Evolutionary conservation across 306 rosid species (phyloP).

Genomic region (Fragaria ananassa): DNA sequence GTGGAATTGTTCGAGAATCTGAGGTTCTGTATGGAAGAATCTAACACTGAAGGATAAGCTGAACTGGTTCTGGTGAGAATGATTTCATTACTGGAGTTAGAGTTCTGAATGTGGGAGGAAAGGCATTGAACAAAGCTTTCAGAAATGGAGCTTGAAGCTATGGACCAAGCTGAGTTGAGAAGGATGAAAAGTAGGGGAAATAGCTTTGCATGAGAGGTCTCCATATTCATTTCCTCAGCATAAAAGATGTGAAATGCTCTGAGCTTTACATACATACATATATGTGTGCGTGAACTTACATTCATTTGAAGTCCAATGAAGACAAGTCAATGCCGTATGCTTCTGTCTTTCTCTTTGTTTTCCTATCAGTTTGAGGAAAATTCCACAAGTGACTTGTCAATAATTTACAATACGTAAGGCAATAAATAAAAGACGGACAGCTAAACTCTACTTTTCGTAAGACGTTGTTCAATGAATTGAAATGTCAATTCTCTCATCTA

Average conservation of each 20-base stretch:
- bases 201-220: not conserved
- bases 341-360: not conserved
- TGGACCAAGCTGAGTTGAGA: slow-evolving; percentile 9
- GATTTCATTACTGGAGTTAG: not conserved
- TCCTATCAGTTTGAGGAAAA: not conserved
- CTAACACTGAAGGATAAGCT: slow-evolving; percentile 31
- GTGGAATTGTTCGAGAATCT: slow-evolving; percentile 32
- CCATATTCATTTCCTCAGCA: not conserved
- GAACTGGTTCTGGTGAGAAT: slow-evolving; percentile 26
- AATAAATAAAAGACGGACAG: not conserved
- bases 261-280: not conserved
- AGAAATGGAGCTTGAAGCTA: not conserved
- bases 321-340: not conserved
- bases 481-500: not conserved
- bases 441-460: not conserved
- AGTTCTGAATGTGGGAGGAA: slow-evolving; percentile 6
- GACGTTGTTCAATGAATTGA: not conserved
- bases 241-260: not conserved
- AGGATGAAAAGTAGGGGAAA: not conserved
- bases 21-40: slow-evolving; percentile 38
- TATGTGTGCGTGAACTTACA: not conserved
- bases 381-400: not conserved
- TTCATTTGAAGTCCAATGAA: not conserved
- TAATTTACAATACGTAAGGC: not conserved
- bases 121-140: slow-evolving; percentile 17